Base-by-base conservation (phyloP, 129 eudicot genomes). In the Artemisia argyi region DNA sequence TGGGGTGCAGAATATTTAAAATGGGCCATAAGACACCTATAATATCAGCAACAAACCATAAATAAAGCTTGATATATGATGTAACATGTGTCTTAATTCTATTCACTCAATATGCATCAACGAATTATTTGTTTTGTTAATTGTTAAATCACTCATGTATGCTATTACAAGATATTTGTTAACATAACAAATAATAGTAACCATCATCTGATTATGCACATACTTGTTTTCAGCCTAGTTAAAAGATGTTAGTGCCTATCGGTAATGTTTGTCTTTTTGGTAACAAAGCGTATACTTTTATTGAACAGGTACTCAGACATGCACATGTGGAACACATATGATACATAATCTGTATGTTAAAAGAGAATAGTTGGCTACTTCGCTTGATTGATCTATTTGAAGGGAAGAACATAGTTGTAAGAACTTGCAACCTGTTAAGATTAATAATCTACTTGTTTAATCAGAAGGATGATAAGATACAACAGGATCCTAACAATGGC, bases 21-120 rank as follows among this genome's bases (percentile, higher is more conserved):
- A 42, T 61, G 76, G 81, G 76, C 81, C 81, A 69, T 46, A 63
- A 62, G 76, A 77, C 81, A 70, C 59, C 76, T 70, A 53, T 77
- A 39, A 63, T 61, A 70, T 77, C 52, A 69, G 24, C 57, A 61
- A 70, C 50, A 77, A 77, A 69, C 66, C 76, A 77, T 68, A 61
- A 66, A 24, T 69, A 60, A 77, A 14, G 76, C 66, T 69, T 53
- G 71, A 70, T 69, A 47, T 70, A 77, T 77, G 69, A 65, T 19
- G 81, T 61, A 77, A 61, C 65, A 77, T 77, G 81, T 77, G 81
- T 77, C 76, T 47, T 13, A 69, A 61, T 61, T 69, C 50, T 61
- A 61, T 64, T 77, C 81, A 77, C 58, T 70, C 65, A 24, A 17
- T 55, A 15, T 3, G 30, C 65, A 54, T 74, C 56, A 7, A 11